Conservation (phyloP, 202 grass and related monocot species). For the Hordeum pubiflorum region DNA sequence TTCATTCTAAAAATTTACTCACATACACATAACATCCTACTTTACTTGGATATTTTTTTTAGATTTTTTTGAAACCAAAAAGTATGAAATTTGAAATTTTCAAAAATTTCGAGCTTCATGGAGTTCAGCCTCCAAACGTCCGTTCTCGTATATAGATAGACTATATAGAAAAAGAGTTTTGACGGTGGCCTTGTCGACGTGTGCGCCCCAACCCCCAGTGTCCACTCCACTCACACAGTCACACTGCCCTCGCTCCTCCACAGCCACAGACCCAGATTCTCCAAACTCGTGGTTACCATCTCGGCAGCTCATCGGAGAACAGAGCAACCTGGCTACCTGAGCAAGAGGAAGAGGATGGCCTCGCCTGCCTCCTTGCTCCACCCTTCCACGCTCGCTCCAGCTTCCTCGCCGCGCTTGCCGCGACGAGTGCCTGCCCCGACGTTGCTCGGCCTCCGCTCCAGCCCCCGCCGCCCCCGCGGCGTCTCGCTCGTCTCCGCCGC, state of each 20-base stretch:
- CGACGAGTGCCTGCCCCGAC: not conserved
- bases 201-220: not conserved
- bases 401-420: not conserved
- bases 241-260: not conserved
- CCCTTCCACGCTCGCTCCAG: not conserved
- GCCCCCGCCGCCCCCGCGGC: not conserved
- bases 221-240: not conserved
- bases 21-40: too few relatives aligned
- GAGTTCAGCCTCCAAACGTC: too few relatives aligned
- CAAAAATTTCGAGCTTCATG: too few relatives aligned
- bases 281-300: not conserved
- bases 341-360: not conserved
- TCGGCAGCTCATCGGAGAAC: not conserved
- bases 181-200: not conserved
- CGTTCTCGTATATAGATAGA: too few relatives aligned
- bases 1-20: too few relatives aligned
- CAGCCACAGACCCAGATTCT: not conserved
- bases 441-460: not conserved
- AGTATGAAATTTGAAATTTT: too few relatives aligned
- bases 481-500: slow-evolving; percentile 24
- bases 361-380: slow-evolving; percentile 18
- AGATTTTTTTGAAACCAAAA: too few relatives aligned
- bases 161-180: too few relatives aligned
- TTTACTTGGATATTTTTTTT: too few relatives aligned
- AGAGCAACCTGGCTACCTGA: not conserved